Conservation (phyloP, 2,329 filamentous ascomycete species). For the Xylariaceae sp. region DNA sequence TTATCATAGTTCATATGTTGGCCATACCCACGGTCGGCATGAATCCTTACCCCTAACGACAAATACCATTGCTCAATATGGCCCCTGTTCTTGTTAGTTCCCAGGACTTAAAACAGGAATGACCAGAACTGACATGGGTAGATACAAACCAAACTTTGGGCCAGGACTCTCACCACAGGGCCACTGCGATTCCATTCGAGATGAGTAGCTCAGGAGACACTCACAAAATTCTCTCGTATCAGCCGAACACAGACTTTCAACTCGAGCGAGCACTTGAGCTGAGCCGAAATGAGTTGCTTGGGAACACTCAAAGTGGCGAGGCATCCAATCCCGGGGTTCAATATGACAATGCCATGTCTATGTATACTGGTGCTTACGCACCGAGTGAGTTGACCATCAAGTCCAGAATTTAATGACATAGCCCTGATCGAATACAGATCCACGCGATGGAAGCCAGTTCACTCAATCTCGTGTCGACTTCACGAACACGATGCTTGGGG, state of each 20-base stretch:
- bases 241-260: conserved; percentile 17
- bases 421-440: conserved; percentile 13
- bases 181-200: background rate
- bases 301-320: conserved; percentile 16
- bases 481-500: conserved; percentile 24
- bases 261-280: conserved; percentile 23
- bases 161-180: background rate
- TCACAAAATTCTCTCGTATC: conserved; percentile 14
- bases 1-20: conserved; percentile 3
- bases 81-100: conserved; percentile 11
- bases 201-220: background rate
- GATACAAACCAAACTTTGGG: background rate
- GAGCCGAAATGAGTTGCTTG: conserved; percentile 22
- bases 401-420: background rate
- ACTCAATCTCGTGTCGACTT: conserved; percentile 7
- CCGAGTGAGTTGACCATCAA: conserved; percentile 18
- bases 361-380: conserved; percentile 25
- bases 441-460: conserved; percentile 18
- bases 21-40: conserved; percentile 5
- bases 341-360: conserved; percentile 12
- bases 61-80: conserved; percentile 13
- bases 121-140: conserved; percentile 4
- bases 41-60: conserved; percentile 6
- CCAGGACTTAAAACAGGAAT: background rate
- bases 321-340: conserved; percentile 21